A percentile compares a stretch with the other conserved stretches of the same genome.
These are phyloP conservation scores for Prillingera fragicola DNA, from an alignment of 1,284 basidiomycete species.

Conservation along the genomic window DNA sequence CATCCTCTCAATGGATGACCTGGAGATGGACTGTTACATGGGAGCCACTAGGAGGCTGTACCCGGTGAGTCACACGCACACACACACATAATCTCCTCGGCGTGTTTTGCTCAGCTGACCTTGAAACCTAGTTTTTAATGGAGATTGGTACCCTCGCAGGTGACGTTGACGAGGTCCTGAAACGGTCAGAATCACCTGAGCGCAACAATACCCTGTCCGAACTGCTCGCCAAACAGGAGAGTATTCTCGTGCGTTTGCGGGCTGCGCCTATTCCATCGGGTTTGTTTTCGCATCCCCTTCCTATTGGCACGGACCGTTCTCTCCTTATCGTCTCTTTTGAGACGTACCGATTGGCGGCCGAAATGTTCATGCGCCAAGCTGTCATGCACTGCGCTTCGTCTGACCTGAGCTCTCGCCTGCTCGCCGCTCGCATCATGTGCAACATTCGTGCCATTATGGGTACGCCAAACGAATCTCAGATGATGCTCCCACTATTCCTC, in stretches of 20 bases:
- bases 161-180: slow-evolving; percentile 11
- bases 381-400: slow-evolving; percentile 21
- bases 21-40: slow-evolving; percentile 30
- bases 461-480: slow-evolving; percentile 31
- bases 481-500: slow-evolving; percentile 37
- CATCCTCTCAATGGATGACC: slow-evolving; percentile 19
- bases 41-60: slow-evolving; percentile 26
- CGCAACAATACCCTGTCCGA: slow-evolving; percentile 5
- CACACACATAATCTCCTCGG: not conserved
- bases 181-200: slow-evolving; percentile 2
- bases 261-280: slow-evolving; percentile 8
- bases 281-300: slow-evolving; percentile 12
- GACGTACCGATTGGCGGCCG: slow-evolving; percentile 29
- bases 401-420: slow-evolving; percentile 26
- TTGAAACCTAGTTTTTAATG: slow-evolving; percentile 16
- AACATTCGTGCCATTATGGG: slow-evolving; percentile 27
- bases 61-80: slow-evolving; percentile 13
- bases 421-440: slow-evolving; percentile 25
- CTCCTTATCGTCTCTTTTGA: slow-evolving; percentile 28
- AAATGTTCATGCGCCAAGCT: slow-evolving; percentile 32
- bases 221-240: slow-evolving; percentile 9
- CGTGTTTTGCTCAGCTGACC: not conserved
- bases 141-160: slow-evolving; percentile 25
- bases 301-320: slow-evolving; percentile 16
- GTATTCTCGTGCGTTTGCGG: slow-evolving; percentile 5